phyloP scores from a whole-genome alignment of 805 yeast species.

The Zygosaccharomyces kombuchaensis region DNA sequence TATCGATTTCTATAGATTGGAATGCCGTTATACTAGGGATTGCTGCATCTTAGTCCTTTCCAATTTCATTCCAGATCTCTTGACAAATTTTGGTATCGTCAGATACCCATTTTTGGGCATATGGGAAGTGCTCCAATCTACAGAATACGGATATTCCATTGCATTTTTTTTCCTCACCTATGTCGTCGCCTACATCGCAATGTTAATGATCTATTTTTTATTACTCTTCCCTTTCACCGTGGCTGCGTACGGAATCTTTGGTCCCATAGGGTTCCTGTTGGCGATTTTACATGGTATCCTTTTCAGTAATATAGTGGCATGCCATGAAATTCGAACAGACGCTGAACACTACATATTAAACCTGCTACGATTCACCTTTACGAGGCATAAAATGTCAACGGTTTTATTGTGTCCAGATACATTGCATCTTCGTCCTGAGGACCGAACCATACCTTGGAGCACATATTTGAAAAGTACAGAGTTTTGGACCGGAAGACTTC shows the following conservation, averaged over 20 bases:
- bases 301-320: conserved; percentile 10
- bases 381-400: conserved; percentile 4
- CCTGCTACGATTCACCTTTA: neutral
- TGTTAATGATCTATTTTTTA: conserved; percentile 6
- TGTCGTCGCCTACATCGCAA: conserved; percentile 2
- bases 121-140: conserved; percentile 6
- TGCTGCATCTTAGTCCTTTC: neutral
- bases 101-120: conserved; percentile 8
- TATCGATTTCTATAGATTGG: neutral
- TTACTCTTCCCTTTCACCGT: conserved; percentile 9
- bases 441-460: neutral
- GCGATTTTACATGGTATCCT: conserved; percentile 10
- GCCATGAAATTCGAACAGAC: conserved; percentile 11
- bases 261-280: conserved; percentile 10
- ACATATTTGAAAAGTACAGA: neutral
- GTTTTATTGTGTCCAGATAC: conserved; percentile 2
- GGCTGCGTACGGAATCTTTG: conserved; percentile 8
- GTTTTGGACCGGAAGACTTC: conserved; percentile 3
- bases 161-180: conserved; percentile 6
- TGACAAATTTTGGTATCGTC: conserved; percentile 5
- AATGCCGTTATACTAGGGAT: neutral
- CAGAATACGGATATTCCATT: conserved; percentile 8
- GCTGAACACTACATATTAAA: neutral
- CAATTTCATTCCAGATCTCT: conserved; percentile 2
- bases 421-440: conserved; percentile 2